Evolutionary conservation across 257 asterid species (phyloP), one percentile per base, ranked within the genome.

Genomic region (Solanum dulcamara): DNA sequence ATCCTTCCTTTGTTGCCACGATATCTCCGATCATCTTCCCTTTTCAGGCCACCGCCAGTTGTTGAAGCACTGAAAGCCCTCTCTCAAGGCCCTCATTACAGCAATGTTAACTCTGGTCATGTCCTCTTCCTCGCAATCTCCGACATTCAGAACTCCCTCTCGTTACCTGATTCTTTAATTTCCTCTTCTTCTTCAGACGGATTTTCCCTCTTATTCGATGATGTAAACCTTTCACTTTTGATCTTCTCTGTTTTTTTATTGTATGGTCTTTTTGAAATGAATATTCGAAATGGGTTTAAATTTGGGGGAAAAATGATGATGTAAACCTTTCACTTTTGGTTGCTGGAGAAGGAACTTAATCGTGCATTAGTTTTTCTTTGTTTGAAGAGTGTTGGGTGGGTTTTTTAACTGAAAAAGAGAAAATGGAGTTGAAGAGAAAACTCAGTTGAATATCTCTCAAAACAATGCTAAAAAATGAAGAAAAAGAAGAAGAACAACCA

Each of bases 41-140:
- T 92, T 35, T 91, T 89, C 84, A 93, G 98, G 99, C 94, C 95
- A 48, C 92, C 95, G 51, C 59, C 89, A 59, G 90, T 92, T 59
- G 85, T 91, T 33, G 97, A 90, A 86, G 93, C 97, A n/a, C 94
- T 96, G 51, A 92, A 89, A 85, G 88, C 93, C n/a, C 92, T 96
- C 32, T 90, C 96, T 64, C 86, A 81, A 15, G 99, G 99, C 20
- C 98, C 99, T 20, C 84, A 17, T 44, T 90, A 89, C 87, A 94
- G 99, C 91, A 87, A 93, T 62, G 96, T 94, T 70, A 80, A 87
- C 86, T 91, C 98, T 28, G 99, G 99, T 30, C 88, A 91, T 60
- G 86, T 89, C 64, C 92, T 96, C 51, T 90, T 92, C 84, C 86
- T 92, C 44, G 97, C 95, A 79, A 85, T 96, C 62, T 88, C 93